phyloP scores from a whole-genome alignment of 352 stramenopile species.

The Phytopythium montanum region DNA sequence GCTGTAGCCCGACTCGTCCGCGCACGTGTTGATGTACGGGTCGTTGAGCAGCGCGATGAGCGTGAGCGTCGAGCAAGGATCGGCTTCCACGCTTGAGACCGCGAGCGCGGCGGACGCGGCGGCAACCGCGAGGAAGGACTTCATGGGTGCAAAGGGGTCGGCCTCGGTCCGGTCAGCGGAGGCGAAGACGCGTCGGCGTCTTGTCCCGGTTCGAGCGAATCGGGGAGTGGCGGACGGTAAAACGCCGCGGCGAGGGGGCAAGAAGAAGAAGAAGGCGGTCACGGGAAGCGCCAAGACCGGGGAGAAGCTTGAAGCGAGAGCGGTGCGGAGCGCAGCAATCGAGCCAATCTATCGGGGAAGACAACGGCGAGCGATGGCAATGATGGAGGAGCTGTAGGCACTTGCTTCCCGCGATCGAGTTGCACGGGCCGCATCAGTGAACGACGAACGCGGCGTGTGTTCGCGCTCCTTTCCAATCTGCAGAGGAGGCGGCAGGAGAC shows the following conservation, averaged over 20 bases:
- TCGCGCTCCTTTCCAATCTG: not conserved
- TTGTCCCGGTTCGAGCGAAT: conserved; percentile 5
- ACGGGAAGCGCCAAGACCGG: conserved; percentile 1
- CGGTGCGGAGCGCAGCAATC: not conserved
- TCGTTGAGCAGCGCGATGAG: conserved; percentile 19
- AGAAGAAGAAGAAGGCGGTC: not conserved
- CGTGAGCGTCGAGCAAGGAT: conserved; percentile 10
- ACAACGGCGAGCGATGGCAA: not conserved
- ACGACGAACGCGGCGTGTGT: not conserved
- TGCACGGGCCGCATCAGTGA: not conserved
- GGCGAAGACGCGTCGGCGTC: not conserved
- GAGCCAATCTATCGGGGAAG: too few species aligned
- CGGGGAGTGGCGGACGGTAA: conserved; percentile 4
- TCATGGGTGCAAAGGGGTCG: not conserved
- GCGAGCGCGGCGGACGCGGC: too few species aligned
- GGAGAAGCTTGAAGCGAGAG: not conserved
- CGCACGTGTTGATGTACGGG: conserved; percentile 21
- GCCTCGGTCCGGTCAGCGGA: not conserved
- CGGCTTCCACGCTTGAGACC: not conserved
- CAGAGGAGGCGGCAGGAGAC: not conserved
- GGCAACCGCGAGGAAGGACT: too few species aligned
- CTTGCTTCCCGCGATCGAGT: not conserved
- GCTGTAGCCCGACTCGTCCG: conserved; percentile 22
- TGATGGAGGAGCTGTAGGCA: not conserved
- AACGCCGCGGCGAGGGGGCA: not conserved